Base-by-base conservation (phyloP, 257 asterid genomes). In the Solanum chiquidenum region DNA sequence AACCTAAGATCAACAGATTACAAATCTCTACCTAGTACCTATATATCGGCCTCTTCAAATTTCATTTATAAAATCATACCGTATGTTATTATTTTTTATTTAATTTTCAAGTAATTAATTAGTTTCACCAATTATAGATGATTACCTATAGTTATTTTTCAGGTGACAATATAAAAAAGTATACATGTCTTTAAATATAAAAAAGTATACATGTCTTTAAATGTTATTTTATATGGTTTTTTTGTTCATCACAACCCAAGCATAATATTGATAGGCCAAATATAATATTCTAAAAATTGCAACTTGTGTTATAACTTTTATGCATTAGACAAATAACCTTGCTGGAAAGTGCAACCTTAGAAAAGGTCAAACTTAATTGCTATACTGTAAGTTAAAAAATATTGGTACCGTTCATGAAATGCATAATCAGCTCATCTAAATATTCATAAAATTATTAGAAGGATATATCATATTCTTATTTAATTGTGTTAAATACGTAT, bases 1-100 rank as follows among this genome's bases (percentile, higher is more conserved):
- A 12, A 12, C 0, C 2, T 7, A 12, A 0, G 2, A 27, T 68
- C 5, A 1, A 2, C 6, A 1, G 0, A 66, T 2, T 2, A 66
- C 0, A 66, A 27, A 2, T 66, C 1, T 62, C 3, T 64, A 9
- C 1, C 7, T 64, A n/a, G 1, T 66, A 9, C 0, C 1, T 66
- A n/a, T 2, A 64, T 4, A 25, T 64, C 8, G 2, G 0, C 9
- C 12, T 25, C 13, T 12, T 66, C 7, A 0, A 0, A 12, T 12
- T 6, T 0, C 0, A 12, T 5, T 25, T 66, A 25, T 66, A 0
- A 10, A 12, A 66, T 66, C 0, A 5, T 2, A 66, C 2, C 12
- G 5, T n/a, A 66, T 66, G 0, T 11, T 64, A 11, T 25, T 64
- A 1, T 64, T 68, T 27, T 12, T 29, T 13, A 69, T 69, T 29